These are phyloP conservation scores for Pogostemon cablin DNA, from an alignment of 257 asterid genomes.

Conservation along the genomic window DNA sequence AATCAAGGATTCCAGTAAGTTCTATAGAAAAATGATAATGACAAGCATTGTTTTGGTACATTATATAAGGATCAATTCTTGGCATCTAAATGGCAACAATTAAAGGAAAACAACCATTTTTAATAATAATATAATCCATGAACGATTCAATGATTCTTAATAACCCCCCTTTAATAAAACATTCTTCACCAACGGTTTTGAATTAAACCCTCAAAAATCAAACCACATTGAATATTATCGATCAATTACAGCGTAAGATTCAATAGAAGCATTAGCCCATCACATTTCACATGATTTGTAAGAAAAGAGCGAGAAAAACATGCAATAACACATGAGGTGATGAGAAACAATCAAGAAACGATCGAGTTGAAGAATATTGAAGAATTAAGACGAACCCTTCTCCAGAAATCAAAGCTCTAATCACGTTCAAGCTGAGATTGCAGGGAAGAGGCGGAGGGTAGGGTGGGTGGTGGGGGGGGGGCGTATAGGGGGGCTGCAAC, in stretches of 20 bases:
- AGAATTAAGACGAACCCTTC: constrained; percentile 31
- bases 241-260: background rate
- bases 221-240: background rate
- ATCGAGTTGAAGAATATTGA: background rate
- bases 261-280: constrained; percentile 10
- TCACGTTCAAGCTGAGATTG: constrained; percentile 21
- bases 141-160: constrained; percentile 2
- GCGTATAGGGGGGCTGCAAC: no score
- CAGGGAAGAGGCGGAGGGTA: constrained; percentile 8
- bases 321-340: constrained; percentile 16
- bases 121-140: background rate
- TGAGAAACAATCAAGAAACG: background rate
- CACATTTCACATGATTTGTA: background rate
- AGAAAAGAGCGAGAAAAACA: background rate
- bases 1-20: no score
- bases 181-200: background rate
- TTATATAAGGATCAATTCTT: background rate
- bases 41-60: no score
- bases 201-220: background rate
- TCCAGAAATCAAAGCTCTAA: constrained; percentile 35
- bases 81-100: background rate
- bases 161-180: constrained; percentile 1
- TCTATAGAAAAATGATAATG: no score
- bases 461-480: no score
- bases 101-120: background rate